Base-by-base conservation (phyloP, 1,284 basidiomycete genomes). In the Leccinum proliferum region DNA sequence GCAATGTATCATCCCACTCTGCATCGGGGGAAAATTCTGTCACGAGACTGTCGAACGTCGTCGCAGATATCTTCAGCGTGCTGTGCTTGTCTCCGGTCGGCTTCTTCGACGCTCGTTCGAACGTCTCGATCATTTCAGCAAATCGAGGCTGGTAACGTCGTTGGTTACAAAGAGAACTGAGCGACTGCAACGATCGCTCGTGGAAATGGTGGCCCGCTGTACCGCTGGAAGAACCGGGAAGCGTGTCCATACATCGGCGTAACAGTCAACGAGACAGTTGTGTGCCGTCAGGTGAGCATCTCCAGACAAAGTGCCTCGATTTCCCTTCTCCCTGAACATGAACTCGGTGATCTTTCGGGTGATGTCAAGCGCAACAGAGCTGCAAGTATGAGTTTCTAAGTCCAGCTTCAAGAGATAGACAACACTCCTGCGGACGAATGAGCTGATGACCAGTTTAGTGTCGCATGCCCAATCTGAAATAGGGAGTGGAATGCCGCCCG, bases 221-320 rank as follows among this genome's bases (percentile, higher is more conserved):
- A 87, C 76, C 0, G 84, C 84, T 1, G 85, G 77, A 1, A 83
- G 69, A 9, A 87, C 84, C 1, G 85, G 85, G 63, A 83, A 87
- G 6, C 84, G 81, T 6, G 78, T 83, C 85, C 86, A 87, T 50
- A 85, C 79, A 11, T 86, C 85, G 0, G 76, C 69, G 59, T 83
- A 80, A 62, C 83, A 85, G 61, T 86, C 83, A 25, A 87, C 67
- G 34, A 87, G 65, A 57, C 74, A 79, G 62, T 86, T 86, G 67
- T 83, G 78, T 2, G 66, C 63, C 0, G 79, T 77, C 15, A 62
- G 56, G 21, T 43, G 58, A 8, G 64, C 61, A 9, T 66, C 64
- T 4, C 65, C 64, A 3, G 68, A 69, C 29, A 73, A 56, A 9
- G 66, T 50, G 1, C 61, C 53, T 3, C 60, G 65, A 15, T 64